Evolutionary conservation across 192 early-diverging fungal genomes (phyloP).

Genomic region (Diversispora eburnea): DNA sequence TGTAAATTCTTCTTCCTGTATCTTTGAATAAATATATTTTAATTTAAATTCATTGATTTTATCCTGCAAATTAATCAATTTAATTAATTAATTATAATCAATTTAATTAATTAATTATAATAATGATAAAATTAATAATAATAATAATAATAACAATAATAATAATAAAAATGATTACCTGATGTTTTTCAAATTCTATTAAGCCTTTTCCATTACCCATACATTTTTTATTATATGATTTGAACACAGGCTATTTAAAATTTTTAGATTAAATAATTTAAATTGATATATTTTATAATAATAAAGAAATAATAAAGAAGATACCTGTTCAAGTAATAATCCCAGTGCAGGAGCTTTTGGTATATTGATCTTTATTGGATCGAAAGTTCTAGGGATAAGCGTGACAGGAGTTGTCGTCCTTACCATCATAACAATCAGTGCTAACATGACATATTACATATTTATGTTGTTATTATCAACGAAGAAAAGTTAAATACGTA

Average conservation of each 20-base stretch:
- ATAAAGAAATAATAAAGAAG: not conserved
- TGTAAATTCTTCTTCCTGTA: conserved; percentile 70
- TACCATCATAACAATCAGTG: conserved; percentile 75
- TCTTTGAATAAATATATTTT: conserved; percentile 80
- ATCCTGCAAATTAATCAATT: conserved; percentile 35
- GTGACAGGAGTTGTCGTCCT: conserved; percentile 65
- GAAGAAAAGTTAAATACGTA: conserved; percentile 12
- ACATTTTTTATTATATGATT: conserved; percentile 59
- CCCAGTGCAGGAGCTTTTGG: conserved; percentile 95
- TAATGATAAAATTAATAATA: not conserved
- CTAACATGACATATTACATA: conserved; percentile 6
- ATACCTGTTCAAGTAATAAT: conserved; percentile 76
- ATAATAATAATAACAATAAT: conserved; percentile 7
- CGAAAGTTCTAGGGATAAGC: conserved; percentile 67
- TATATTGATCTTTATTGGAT: conserved; percentile 76
- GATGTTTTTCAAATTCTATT: conserved; percentile 57
- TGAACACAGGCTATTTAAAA: conserved; percentile 51
- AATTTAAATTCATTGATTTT: conserved; percentile 85
- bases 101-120: no score
- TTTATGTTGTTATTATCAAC: not conserved
- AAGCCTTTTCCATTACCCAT: conserved; percentile 34
- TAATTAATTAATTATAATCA: no score
- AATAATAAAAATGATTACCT: conserved; percentile 30
- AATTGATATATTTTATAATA: not conserved
- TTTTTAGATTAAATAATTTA: not conserved